Evolutionary conservation across 352 stramenopile species (phyloP).

Genomic region (Pelagophyceae sp.): DNA sequence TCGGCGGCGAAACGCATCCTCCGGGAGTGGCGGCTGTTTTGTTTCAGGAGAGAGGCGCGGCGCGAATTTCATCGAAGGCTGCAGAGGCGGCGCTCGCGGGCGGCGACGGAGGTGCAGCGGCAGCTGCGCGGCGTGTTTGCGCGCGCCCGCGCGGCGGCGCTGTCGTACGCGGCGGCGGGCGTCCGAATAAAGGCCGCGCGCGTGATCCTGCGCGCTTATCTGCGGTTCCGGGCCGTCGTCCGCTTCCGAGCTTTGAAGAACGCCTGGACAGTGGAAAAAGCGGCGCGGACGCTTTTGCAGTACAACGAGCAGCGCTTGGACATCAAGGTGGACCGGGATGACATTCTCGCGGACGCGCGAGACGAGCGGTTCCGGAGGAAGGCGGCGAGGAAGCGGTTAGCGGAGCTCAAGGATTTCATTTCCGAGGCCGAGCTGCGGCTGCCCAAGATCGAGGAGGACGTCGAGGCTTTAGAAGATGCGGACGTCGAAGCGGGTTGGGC

Average conservation of each 20-base stretch:
- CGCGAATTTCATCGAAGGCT: not conserved
- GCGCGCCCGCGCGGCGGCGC: not conserved
- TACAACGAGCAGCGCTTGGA: not conserved
- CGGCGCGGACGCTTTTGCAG: not conserved
- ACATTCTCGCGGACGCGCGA: not conserved
- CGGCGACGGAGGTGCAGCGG: not conserved
- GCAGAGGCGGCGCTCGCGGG: not conserved
- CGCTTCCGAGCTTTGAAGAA: not conserved
- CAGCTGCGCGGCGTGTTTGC: not conserved
- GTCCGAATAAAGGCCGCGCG: not conserved
- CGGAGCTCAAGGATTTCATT: not conserved
- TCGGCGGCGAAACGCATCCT: not conserved
- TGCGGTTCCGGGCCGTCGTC: not conserved
- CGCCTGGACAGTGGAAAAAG: not conserved
- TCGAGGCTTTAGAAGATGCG: not conserved
- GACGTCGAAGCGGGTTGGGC: not conserved
- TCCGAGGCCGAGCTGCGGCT: not conserved
- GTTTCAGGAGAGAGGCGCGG: not conserved
- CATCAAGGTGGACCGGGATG: not conserved
- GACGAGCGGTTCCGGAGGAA: not conserved
- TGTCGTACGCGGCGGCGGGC: not conserved
- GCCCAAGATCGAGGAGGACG: not conserved
- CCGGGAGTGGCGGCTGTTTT: not conserved
- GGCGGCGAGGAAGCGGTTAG: not conserved
- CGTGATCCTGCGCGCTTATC: not conserved